Base-by-base conservation (phyloP, 129 eudicot genomes). In the Rutidosis leptorrhynchoides region DNA sequence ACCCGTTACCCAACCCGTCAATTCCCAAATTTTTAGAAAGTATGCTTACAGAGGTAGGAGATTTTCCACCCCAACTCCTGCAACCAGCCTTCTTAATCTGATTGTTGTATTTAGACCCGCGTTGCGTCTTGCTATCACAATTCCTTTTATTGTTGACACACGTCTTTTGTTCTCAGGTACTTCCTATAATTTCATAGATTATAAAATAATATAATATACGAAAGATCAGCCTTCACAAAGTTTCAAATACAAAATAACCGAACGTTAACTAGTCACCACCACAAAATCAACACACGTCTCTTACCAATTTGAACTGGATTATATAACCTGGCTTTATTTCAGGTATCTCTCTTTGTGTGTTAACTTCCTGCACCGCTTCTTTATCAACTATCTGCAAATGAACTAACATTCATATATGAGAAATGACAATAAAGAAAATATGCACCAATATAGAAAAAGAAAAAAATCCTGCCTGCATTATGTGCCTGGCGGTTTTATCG, bases 81-180 rank as follows among this genome's bases (percentile, higher is more conserved):
- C 92, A 37, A 89, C 92, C 73, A 79, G 76, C 74, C 97, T 86
- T 82, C 97, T 86, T 77, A 94, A 35, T 78, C 97, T 84, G 52
- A 94, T 82, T 68, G 99, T 89, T 20, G 99, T 76, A 75, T 84
- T 84, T 67, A 94, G 58, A 65, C 99, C 95, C 15, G 95, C 95
- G 21, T 89, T 94, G 9, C 93, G 85, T 70, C 90, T 86, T 43
- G 97, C 95, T 35, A 89, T 89, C 21, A 94, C 97, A 58, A 86
- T 84, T 59, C 97, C 99, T 83, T 89, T 94, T 26, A 89, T 51
- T 57, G 77, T 68, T 52, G 93, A 84, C 62, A 80, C 80, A 51
- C 97, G 95, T 68, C 95, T 81, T 74, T 86, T 93, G 79, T 93
- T 93, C 79, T 93, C 96, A 7, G 96, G 98, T 55, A 81, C 90